Percentiles rank a stretch among this genome's conserved stretches.
Evolutionary conservation across 352 stramenopile genomes (phyloP).

Genomic region (Phytophthora rubi): DNA sequence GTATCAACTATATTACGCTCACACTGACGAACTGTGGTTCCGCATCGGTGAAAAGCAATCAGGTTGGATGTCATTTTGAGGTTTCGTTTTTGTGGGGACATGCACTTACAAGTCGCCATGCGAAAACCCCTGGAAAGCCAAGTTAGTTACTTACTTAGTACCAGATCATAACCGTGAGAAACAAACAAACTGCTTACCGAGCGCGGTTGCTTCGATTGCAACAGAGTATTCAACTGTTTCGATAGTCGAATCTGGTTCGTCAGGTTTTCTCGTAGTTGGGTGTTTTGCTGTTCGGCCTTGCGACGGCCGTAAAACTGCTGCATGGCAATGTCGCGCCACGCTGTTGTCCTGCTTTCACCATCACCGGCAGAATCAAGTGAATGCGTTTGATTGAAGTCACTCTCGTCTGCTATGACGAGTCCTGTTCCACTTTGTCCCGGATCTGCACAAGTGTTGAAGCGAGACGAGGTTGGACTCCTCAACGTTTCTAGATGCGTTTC

Average conservation of each 20-base stretch:
- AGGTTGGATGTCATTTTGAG: background rate
- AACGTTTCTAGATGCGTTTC: slow-evolving; percentile 14
- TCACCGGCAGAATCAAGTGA: background rate
- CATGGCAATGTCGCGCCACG: slow-evolving; percentile 7
- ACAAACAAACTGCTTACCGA: background rate
- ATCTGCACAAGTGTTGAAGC: background rate
- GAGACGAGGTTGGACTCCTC: slow-evolving; percentile 7
- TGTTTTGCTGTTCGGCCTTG: slow-evolving; percentile 10
- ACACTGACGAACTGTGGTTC: too few species aligned
- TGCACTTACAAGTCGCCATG: background rate
- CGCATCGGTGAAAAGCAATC: too few species aligned
- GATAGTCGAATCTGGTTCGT: slow-evolving; percentile 2
- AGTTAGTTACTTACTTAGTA: background rate
- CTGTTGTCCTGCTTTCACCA: background rate
- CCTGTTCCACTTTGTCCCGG: background rate
- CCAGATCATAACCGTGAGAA: background rate
- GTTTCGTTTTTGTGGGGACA: background rate
- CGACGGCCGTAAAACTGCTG: slow-evolving; percentile 7
- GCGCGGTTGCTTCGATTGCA: slow-evolving; percentile 2
- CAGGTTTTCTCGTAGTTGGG: slow-evolving; percentile 11
- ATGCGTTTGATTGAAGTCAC: background rate
- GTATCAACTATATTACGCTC: too few species aligned
- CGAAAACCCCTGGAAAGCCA: background rate
- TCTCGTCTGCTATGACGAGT: background rate
- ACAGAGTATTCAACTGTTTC: slow-evolving; percentile 5